These are phyloP conservation scores for Xylaria hypoxylon DNA, from an alignment of 2,329 filamentous ascomycete species.

Conservation along the genomic window DNA sequence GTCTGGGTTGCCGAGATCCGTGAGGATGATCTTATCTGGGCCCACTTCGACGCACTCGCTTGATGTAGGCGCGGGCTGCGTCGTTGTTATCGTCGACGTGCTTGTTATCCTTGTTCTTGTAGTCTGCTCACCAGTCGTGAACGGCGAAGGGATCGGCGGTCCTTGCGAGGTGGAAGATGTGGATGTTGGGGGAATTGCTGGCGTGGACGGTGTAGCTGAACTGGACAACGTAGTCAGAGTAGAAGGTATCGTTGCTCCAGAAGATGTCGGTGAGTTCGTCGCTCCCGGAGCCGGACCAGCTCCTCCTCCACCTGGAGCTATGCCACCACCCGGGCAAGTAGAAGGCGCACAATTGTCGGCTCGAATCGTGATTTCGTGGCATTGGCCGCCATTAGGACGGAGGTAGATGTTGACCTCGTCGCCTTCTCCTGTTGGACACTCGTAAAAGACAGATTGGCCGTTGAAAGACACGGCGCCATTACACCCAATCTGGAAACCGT, in stretches of 20 bases:
- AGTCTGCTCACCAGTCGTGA: conserved; percentile 26
- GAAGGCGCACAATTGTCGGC: conserved; percentile 54
- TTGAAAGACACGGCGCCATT: conserved; percentile 65
- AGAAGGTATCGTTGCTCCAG: conserved; percentile 5
- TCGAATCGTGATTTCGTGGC: conserved; percentile 60
- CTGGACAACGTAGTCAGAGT: conserved; percentile 24
- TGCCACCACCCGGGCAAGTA: conserved; percentile 30
- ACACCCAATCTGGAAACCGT: conserved; percentile 67
- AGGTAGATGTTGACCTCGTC: conserved; percentile 68
- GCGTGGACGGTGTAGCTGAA: background rate
- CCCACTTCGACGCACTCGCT: conserved; percentile 26
- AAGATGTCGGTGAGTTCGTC: conserved; percentile 18
- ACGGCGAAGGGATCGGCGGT: conserved; percentile 30
- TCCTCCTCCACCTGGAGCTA: conserved; percentile 31
- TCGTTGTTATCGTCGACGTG: conserved; percentile 34
- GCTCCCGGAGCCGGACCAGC: conserved; percentile 18
- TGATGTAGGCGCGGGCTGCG: conserved; percentile 24
- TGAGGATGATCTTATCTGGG: conserved; percentile 60
- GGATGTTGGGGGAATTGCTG: background rate
- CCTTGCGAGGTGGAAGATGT: conserved; percentile 14
- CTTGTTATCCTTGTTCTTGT: conserved; percentile 36
- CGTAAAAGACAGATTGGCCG: conserved; percentile 65
- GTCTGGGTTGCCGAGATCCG: conserved; percentile 66
- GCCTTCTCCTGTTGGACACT: conserved; percentile 68
- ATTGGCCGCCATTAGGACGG: conserved; percentile 57